phyloP scores from a whole-genome alignment of 2,329 filamentous ascomycete genomes.

The Xylaria digitata region DNA sequence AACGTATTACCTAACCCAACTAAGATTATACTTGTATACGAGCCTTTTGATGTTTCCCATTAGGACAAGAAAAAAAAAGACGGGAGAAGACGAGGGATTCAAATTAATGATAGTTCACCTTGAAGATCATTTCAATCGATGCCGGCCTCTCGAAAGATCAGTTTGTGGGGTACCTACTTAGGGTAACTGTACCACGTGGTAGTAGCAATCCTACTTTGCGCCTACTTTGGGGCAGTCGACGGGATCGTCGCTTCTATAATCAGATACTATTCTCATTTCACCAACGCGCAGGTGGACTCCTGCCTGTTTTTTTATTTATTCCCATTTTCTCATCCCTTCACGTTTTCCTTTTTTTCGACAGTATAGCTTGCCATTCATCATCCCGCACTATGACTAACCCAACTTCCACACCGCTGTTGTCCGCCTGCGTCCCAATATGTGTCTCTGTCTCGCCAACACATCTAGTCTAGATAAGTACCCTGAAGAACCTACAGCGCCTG shows the following conservation, averaged over 20 bases:
- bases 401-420: conserved; percentile 34
- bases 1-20: no score
- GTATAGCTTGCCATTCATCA: background rate
- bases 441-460: conserved; percentile 37
- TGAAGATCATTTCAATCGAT: no score
- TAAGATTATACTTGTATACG: background rate
- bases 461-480: conserved; percentile 1
- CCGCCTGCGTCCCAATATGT: conserved; percentile 6
- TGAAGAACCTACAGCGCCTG: conserved; percentile 41
- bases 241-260: background rate
- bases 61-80: background rate
- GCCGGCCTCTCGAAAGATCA: no score
- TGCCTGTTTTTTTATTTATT: background rate
- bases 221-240: no score
- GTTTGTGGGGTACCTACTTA: background rate
- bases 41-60: background rate
- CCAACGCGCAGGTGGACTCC: background rate
- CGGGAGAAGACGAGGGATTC: background rate
- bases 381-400: background rate
- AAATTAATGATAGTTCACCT: no score
- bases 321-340: background rate
- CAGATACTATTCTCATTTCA: background rate
- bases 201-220: background rate
- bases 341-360: background rate
- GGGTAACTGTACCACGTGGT: conserved; percentile 4